Conservation (phyloP, 495 filamentous ascomycete genomes). For the Parathielavia hyrcaniae region DNA sequence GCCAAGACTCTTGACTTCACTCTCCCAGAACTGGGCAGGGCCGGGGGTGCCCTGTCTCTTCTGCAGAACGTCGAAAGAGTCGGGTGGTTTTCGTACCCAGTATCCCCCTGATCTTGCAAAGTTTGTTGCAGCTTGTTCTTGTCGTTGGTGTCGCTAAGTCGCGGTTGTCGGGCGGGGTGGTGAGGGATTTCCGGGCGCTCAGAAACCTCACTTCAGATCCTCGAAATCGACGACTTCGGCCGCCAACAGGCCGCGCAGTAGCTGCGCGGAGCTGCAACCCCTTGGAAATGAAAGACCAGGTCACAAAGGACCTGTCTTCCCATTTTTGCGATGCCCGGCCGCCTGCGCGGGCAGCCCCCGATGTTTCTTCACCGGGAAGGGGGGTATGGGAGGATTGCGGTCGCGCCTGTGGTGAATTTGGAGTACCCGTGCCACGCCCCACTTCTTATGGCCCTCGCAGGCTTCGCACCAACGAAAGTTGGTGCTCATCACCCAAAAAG, state of each 20-base stretch:
- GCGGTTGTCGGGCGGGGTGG: no score
- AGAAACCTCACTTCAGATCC: not conserved
- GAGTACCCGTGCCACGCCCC: no score
- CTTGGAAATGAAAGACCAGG: not conserved
- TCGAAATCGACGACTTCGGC: not conserved
- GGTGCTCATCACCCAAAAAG: not conserved
- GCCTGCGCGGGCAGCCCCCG: no score
- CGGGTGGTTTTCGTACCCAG: no score
- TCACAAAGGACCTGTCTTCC: not conserved
- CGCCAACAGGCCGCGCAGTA: not conserved
- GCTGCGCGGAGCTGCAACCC: not conserved
- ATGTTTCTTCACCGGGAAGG: no score
- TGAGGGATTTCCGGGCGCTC: not conserved
- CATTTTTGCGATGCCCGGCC: not conserved
- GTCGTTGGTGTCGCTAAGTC: no score
- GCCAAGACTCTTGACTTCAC: not conserved
- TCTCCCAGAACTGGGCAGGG: constrained; percentile 3
- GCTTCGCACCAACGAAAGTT: no score
- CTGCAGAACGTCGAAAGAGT: not conserved
- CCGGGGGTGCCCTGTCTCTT: constrained; percentile 1
- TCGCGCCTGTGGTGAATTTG: no score
- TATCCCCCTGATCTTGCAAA: no score
- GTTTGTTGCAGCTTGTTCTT: no score
- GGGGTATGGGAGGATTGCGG: no score
- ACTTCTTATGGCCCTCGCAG: no score